Percentiles rank a stretch among this genome's conserved stretches.
Evolutionary conservation across 179 eudicot genomes (phyloP).

Genomic region (Vitellaria paradoxa): DNA sequence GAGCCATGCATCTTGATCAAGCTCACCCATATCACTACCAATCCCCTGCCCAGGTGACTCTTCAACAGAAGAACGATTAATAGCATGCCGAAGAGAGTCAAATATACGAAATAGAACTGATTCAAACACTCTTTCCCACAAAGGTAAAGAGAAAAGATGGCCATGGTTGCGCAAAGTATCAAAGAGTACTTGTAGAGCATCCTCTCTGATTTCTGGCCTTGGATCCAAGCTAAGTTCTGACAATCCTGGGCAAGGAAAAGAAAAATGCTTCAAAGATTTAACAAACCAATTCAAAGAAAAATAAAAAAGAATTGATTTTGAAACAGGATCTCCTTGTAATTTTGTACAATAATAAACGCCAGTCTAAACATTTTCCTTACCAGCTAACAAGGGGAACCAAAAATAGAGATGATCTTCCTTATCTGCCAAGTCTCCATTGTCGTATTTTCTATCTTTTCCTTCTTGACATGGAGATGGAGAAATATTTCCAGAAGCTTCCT

Average conservation of each 20-base stretch:
- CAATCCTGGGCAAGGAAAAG: constrained; percentile 48
- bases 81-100: constrained; percentile 87
- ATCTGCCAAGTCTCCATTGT: constrained; percentile 54
- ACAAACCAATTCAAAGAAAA: neutral
- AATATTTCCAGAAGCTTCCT: constrained; percentile 54
- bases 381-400: constrained; percentile 98
- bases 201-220: constrained; percentile 89
- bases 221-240: constrained; percentile 99
- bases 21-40: constrained; percentile 48
- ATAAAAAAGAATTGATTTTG: neutral
- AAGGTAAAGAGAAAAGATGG: constrained; percentile 81
- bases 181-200: constrained; percentile 83
- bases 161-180: constrained; percentile 93
- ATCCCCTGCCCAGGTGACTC: constrained; percentile 40
- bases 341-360: neutral
- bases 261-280: neutral
- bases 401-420: constrained; percentile 88
- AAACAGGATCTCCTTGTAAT: neutral
- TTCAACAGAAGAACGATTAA: constrained; percentile 59
- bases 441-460: constrained; percentile 55
- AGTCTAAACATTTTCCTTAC: constrained; percentile 36
- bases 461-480: constrained; percentile 51
- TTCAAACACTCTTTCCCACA: constrained; percentile 96
- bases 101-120: constrained; percentile 93
- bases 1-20: constrained; percentile 97